Conservation (phyloP, 495 filamentous ascomycete species). For the Tuber calosporum region DNA sequence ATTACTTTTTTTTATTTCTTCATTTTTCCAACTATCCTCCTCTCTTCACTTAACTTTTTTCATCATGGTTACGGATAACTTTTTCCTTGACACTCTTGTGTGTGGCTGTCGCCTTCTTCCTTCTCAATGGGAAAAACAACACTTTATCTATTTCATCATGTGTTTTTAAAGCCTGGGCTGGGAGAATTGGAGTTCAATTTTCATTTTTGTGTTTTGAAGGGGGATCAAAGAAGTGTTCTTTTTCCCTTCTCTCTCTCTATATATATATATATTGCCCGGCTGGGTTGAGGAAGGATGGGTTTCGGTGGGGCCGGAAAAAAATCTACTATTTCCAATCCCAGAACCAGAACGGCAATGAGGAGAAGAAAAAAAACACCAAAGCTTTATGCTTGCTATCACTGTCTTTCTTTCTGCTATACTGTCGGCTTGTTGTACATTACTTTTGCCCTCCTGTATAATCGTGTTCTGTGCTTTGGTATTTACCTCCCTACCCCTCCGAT, state of each 20-base stretch:
- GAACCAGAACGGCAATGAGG: neutral
- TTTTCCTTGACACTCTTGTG: constrained; percentile 14
- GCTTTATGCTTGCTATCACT: neutral
- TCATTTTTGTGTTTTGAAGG: constrained; percentile 24
- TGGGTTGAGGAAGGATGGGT: constrained; percentile 1
- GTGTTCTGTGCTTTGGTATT: neutral
- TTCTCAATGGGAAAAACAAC: constrained; percentile 7
- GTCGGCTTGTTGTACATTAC: neutral
- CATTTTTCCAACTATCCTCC: constrained; percentile 15
- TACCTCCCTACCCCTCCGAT: neutral
- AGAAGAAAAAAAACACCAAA: neutral
- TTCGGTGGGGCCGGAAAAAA: neutral
- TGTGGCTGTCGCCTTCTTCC: constrained; percentile 15
- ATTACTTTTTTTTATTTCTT: constrained; percentile 9
- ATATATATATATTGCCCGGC: constrained; percentile 20
- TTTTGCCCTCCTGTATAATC: neutral
- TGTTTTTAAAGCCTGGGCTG: constrained; percentile 35
- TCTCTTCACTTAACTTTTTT: constrained; percentile 13
- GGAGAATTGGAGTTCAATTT: constrained; percentile 32
- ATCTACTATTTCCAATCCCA: neutral
- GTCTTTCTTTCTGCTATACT: neutral
- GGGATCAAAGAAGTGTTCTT: constrained; percentile 15
- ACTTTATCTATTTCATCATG: constrained; percentile 1
- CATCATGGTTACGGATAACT: constrained; percentile 9
- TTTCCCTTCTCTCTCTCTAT: constrained; percentile 19